Evolutionary conservation across 441 rosid genomes (phyloP).

Genomic region (Syzygium malaccense): DNA sequence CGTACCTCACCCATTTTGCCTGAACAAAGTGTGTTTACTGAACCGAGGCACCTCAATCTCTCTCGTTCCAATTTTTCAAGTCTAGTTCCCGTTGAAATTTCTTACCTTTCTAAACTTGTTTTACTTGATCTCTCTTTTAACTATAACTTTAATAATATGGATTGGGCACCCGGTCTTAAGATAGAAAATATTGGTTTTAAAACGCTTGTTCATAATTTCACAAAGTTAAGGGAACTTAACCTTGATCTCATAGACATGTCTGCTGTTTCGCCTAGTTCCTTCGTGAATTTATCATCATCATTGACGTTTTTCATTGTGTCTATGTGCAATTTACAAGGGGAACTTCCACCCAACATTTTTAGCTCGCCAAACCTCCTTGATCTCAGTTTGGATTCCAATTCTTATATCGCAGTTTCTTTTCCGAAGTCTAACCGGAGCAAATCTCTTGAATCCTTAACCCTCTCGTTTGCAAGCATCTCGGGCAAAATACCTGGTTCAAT

Average conservation of each 20-base stretch:
- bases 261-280: rapidly evolving
- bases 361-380: background rate
- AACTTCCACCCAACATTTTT: background rate
- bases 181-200: too few relatives aligned
- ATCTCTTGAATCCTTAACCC: too few relatives aligned
- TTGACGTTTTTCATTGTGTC: rapidly evolving
- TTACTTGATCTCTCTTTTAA: rapidly evolving
- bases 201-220: background rate
- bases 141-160: too few relatives aligned
- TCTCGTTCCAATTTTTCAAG: rapidly evolving
- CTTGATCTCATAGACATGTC: rapidly evolving
- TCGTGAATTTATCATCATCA: background rate
- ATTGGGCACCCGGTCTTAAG: background rate
- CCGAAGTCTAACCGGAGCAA: background rate
- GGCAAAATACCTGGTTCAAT: rapidly evolving
- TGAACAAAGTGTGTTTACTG: background rate
- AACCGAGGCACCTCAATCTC: background rate
- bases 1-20: background rate
- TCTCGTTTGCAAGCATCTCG: rapidly evolving
- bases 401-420: background rate
- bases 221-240: background rate
- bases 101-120: background rate
- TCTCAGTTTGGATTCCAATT: rapidly evolving
- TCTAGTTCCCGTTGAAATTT: background rate
- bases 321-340: rapidly evolving